Evolutionary conservation across 371 early-diverging fungal genomes (phyloP).

Genomic region (Syncephalastrum sp.): DNA sequence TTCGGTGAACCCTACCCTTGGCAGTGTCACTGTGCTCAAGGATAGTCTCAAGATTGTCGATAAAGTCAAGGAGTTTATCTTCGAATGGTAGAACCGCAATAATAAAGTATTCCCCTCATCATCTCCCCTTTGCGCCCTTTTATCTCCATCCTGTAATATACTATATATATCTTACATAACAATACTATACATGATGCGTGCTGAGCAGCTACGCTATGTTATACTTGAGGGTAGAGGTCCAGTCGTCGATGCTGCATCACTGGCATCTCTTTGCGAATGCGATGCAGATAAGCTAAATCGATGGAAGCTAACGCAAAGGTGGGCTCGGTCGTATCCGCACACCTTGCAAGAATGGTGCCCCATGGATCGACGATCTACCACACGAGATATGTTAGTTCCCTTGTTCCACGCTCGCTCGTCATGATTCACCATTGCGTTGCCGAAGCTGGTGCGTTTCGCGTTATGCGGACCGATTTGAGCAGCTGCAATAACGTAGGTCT

Average conservation of each 20-base stretch:
- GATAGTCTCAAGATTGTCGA: not conserved
- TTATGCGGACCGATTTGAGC: constrained; percentile 83
- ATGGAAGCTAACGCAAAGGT: constrained; percentile 63
- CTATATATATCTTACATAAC: too few species aligned
- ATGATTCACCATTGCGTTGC: constrained; percentile 72
- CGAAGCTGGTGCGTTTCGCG: constrained; percentile 70
- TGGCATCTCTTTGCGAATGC: constrained; percentile 73
- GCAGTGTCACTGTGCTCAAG: constrained; percentile 5
- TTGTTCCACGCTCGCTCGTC: not conserved
- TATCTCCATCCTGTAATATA: too few species aligned
- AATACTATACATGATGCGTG: too few species aligned
- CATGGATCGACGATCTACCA: constrained; percentile 48
- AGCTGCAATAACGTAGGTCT: constrained; percentile 67
- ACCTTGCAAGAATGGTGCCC: constrained; percentile 65
- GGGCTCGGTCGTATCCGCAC: constrained; percentile 45
- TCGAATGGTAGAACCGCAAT: constrained; percentile 8
- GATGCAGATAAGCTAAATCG: constrained; percentile 58
- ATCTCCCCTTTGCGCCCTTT: too few species aligned
- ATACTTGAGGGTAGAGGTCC: constrained; percentile 56
- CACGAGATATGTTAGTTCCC: not conserved
- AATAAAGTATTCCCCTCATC: too few species aligned
- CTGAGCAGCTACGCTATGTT: constrained; percentile 3
- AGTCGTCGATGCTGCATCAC: constrained; percentile 65
- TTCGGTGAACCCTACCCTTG: constrained; percentile 5
- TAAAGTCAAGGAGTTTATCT: constrained; percentile 11